Evolutionary conservation across 2,329 filamentous ascomycete species (phyloP), one percentile per base, ranked within the genome.

Genomic region (Beauveria sp.): DNA sequence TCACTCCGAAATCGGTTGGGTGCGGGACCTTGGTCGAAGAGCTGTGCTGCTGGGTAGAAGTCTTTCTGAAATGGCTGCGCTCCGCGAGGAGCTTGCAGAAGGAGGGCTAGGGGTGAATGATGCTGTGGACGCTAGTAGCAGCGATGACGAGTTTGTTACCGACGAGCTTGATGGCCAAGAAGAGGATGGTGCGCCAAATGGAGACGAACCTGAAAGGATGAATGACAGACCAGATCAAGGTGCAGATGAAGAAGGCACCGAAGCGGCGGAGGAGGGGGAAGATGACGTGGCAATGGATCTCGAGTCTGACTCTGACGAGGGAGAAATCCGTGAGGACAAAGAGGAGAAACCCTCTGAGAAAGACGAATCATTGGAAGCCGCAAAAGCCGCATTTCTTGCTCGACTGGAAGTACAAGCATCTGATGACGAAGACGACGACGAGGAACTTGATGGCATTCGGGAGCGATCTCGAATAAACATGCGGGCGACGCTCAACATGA

Each of bases 401-500:
- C 74, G 73, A 58, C 70, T 85, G 18, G 72, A 76, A 20, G 66
- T 66, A 70, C 24, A 65, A 68, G 5, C 64, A 28, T 56, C 44
- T 22, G 58, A 37, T 3, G 55, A 63, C 14, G 62, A 37, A 2
- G 65, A 68, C 1, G 65, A 69, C 26, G 63, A 67, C 20, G 63
- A 67, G 20, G 61, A 64, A 14, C 67, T 67, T 50, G 68, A 72
- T 55, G 66, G 64, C 3, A 67, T 69, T 3, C 66, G 66, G 62
- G 65, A 68, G 41, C 71, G 77, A n/a, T 71, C 71, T 44, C 75
- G 74, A 44, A 73, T 77, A 67, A 84, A 81, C 70, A 80, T 79
- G 77, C 79, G 83, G 30, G 88, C 86, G n/a, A 92, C 91, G 46
- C 79, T 97, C 40, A 92, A 96, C 74, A 96, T 96, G 91, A 90